These are phyloP conservation scores for Neopestalotiopsis sp. DNA, from an alignment of 2,329 filamentous ascomycete genomes.

Conservation along the genomic window DNA sequence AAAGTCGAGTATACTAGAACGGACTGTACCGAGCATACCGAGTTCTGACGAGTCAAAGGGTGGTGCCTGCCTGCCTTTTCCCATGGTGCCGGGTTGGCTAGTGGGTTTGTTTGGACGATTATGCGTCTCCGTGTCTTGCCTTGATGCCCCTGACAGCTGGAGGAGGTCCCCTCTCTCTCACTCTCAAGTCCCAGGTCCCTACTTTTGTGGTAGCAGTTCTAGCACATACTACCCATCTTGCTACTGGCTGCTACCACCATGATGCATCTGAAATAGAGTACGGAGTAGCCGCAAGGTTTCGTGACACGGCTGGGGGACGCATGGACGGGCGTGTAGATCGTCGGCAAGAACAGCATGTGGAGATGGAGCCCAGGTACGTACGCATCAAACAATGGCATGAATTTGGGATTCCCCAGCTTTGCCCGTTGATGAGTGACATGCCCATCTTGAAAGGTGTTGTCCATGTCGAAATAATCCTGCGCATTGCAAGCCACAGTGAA, in stretches of 20 bases:
- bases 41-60: not conserved
- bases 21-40: not conserved
- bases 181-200: not conserved
- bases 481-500: too few relatives aligned
- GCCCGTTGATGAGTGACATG: too few relatives aligned
- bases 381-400: not conserved
- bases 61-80: not conserved
- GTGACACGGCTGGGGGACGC: slow-evolving; percentile 13
- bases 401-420: too few relatives aligned
- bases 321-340: slow-evolving; percentile 9
- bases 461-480: too few relatives aligned
- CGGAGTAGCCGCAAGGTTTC: slow-evolving; percentile 11
- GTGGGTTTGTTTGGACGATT: slow-evolving; percentile 11
- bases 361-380: not conserved
- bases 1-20: not conserved
- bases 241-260: too few relatives aligned
- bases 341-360: not conserved
- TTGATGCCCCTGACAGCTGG: slow-evolving; percentile 10
- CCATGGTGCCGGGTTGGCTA: not conserved
- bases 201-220: not conserved
- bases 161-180: not conserved
- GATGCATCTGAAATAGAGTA: slow-evolving; percentile 13
- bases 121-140: slow-evolving; percentile 11
- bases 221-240: too few relatives aligned
- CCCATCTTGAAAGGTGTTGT: too few relatives aligned